Evolutionary conservation across 2,329 filamentous ascomycete species (phyloP).

Genomic region (Clonostachys byssicola): DNA sequence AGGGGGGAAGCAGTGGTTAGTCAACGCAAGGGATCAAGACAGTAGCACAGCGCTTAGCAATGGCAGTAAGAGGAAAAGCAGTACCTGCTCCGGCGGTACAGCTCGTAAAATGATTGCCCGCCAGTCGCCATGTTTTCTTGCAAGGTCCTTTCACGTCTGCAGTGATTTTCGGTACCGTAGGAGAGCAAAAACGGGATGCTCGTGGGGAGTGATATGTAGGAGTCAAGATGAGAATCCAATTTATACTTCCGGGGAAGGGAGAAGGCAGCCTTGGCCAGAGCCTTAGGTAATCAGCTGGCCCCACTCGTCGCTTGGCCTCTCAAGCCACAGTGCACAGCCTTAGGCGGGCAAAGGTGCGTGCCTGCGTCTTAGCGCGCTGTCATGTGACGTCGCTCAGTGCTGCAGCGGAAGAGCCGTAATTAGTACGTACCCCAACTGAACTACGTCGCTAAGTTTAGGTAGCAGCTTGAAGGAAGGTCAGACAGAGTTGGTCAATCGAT

Average conservation of each 20-base stretch:
- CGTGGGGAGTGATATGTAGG: conserved; percentile 3
- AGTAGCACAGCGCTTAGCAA: neutral
- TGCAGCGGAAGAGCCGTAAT: neutral
- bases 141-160: no score
- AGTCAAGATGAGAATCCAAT: neutral
- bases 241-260: no score
- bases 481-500: no score
- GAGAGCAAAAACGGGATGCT: neutral
- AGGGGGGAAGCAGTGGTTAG: conserved; percentile 10
- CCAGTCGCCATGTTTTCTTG: conserved; percentile 37
- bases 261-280: no score
- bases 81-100: conserved; percentile 98
- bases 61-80: conserved; percentile 13
- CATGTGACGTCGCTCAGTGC: conserved; percentile 5
- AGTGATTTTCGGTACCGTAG: no score
- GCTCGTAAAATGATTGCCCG: conserved; percentile 74
- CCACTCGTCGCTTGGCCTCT: no score
- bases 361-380: conserved; percentile 2
- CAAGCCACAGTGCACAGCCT: no score
- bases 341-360: neutral
- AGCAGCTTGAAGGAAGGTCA: no score
- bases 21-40: conserved; percentile 15
- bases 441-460: no score
- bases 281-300: no score
- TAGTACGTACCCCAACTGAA: no score